These are phyloP conservation scores for Ceratopteris richardii DNA, from an alignment of 75 land plant genomes.

Conservation along the genomic window DNA sequence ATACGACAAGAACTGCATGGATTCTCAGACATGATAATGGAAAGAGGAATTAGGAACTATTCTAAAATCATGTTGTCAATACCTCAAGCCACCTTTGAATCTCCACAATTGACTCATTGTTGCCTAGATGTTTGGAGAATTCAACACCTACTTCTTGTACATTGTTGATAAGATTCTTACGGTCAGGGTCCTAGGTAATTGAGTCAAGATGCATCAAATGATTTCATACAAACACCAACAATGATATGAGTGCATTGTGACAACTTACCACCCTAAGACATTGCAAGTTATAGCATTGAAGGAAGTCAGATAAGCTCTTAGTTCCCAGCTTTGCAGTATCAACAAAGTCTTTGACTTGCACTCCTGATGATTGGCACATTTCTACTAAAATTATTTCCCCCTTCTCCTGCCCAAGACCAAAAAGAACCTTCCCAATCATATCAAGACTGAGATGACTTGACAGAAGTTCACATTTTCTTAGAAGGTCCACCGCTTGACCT, in stretches of 20 bases:
- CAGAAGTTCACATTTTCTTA: not conserved
- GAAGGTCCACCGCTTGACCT: not conserved
- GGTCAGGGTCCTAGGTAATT: not conserved
- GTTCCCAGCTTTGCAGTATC: no score
- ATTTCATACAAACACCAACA: no score
- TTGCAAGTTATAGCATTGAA: no score
- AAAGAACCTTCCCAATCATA: not conserved
- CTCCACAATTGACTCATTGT: conserved; percentile 14
- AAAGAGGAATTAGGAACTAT: not conserved
- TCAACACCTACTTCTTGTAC: conserved; percentile 15
- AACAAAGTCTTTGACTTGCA: not conserved
- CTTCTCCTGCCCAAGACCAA: conserved; percentile 13
- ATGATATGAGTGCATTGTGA: not conserved
- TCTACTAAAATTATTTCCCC: not conserved
- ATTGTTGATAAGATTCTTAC: not conserved
- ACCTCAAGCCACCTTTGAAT: conserved; percentile 31
- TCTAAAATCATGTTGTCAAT: not conserved
- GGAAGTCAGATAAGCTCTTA: no score
- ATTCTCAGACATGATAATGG: no score
- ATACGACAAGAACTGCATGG: no score
- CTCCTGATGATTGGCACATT: not conserved
- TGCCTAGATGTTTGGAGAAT: conserved; percentile 14
- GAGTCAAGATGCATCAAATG: no score
- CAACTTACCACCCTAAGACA: not conserved
- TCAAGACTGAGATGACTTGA: not conserved